Conservation (phyloP, 106 monocot species). For the Triglochin maritima region DNA sequence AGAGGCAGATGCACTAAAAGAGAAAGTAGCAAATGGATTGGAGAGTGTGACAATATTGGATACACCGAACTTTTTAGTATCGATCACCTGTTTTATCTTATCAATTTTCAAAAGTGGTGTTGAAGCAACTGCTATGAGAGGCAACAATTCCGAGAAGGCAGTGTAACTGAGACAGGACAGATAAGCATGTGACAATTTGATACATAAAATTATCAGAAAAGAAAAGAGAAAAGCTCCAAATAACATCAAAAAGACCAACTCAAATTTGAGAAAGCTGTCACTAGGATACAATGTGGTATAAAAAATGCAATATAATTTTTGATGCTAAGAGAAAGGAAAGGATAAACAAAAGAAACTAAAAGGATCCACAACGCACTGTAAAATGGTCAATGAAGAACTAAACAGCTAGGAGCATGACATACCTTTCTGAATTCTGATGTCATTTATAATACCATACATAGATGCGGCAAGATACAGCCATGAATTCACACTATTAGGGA, state of each 20-base stretch:
- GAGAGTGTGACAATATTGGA: constrained; percentile 47
- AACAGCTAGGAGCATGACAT: too few relatives aligned
- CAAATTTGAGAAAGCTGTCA: too few relatives aligned
- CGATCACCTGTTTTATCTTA: constrained; percentile 73
- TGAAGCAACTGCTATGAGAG: constrained; percentile 48
- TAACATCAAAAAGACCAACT: not conserved
- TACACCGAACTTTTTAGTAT: constrained; percentile 40
- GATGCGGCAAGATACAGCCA: too few relatives aligned
- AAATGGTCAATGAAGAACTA: too few relatives aligned
- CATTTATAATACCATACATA: too few relatives aligned
- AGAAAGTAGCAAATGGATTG: constrained; percentile 51
- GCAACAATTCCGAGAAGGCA: constrained; percentile 77
- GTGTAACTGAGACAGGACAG: constrained; percentile 57
- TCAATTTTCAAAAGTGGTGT: constrained; percentile 60
- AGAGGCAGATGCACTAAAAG: constrained; percentile 75
- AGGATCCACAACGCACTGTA: too few relatives aligned
- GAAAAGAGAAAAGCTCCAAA: not conserved
- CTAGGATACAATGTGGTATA: too few relatives aligned
- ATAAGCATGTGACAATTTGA: not conserved
- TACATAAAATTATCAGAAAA: not conserved
- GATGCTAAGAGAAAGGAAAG: too few relatives aligned
- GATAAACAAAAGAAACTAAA: too few relatives aligned
- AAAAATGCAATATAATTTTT: too few relatives aligned
- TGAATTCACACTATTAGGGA: too few relatives aligned
- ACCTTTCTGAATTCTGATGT: too few relatives aligned